phyloP scores from a whole-genome alignment of 345 rosid species.

The Bruguiera sexangula region DNA sequence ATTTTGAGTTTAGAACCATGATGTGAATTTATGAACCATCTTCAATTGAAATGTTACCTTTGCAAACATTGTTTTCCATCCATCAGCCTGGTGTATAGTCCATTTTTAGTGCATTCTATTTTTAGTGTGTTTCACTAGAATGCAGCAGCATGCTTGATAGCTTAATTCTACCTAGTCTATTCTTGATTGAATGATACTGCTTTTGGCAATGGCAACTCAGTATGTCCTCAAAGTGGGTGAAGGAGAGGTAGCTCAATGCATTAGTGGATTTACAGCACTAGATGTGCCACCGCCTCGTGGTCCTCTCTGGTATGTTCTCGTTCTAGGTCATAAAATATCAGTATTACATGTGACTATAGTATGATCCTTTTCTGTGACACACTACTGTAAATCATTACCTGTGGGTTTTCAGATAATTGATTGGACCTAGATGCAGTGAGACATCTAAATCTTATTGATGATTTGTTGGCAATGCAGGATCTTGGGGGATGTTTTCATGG shows the following conservation, averaged over 20 bases:
- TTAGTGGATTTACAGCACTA: conserved; percentile 78
- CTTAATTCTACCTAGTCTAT: background rate
- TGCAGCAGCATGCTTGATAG: background rate
- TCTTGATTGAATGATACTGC: background rate
- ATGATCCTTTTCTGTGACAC: too few relatives aligned
- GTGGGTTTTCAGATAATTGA: too few relatives aligned
- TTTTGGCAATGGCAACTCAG: conserved; percentile 37
- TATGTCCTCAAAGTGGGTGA: conserved; percentile 83
- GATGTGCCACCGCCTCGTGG: conserved; percentile 92
- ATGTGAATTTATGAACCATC: too few relatives aligned
- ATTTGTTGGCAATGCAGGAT: background rate
- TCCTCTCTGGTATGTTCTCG: conserved; percentile 67
- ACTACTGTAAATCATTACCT: too few relatives aligned
- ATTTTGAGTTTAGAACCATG: too few relatives aligned
- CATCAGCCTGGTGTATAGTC: too few relatives aligned
- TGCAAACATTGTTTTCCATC: too few relatives aligned
- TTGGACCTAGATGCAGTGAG: too few relatives aligned
- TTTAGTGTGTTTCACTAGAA: background rate
- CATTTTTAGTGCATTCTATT: too few relatives aligned
- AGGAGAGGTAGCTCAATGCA: conserved; percentile 75
- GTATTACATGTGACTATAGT: background rate
- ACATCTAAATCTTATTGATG: background rate
- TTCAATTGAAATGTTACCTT: too few relatives aligned
- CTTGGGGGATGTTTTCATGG: conserved; percentile 3
- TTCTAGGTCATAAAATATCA: background rate